phyloP scores from a whole-genome alignment of 1,139 yeast species.

The Yamadazyma diospyri region DNA sequence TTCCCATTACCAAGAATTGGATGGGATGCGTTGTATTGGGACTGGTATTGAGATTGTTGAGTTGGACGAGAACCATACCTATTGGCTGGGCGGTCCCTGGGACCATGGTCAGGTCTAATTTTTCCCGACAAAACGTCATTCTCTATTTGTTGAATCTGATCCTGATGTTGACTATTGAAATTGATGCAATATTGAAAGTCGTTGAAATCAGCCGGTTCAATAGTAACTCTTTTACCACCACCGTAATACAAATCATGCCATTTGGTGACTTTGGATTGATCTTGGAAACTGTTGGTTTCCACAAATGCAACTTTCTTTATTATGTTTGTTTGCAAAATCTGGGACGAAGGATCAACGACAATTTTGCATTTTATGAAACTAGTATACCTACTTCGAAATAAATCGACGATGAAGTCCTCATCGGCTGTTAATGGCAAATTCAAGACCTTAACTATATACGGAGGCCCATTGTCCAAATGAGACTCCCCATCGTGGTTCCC shows the following conservation, averaged over 20 bases:
- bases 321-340: constrained; percentile 37
- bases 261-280: constrained; percentile 42
- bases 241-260: constrained; percentile 45
- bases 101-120: constrained; percentile 10
- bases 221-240: constrained; percentile 37
- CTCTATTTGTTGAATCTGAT: constrained; percentile 29
- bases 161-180: constrained; percentile 35
- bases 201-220: constrained; percentile 45
- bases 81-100: too few relatives aligned
- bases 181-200: constrained; percentile 47
- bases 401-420: constrained; percentile 39
- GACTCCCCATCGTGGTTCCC: constrained; percentile 1
- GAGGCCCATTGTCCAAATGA: constrained; percentile 40
- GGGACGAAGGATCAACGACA: constrained; percentile 39
- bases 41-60: constrained; percentile 3
- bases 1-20: constrained; percentile 3
- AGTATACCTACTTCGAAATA: constrained; percentile 42
- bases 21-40: not conserved
- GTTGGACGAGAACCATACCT: not conserved
- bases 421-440: constrained; percentile 44
- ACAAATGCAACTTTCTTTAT: constrained; percentile 60
- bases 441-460: constrained; percentile 53
- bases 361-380: constrained; percentile 39
- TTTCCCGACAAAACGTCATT: constrained; percentile 27
- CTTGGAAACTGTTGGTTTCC: constrained; percentile 46